Conservation (phyloP, 345 rosid genomes). For the Eucalyptus tenuipes region DNA sequence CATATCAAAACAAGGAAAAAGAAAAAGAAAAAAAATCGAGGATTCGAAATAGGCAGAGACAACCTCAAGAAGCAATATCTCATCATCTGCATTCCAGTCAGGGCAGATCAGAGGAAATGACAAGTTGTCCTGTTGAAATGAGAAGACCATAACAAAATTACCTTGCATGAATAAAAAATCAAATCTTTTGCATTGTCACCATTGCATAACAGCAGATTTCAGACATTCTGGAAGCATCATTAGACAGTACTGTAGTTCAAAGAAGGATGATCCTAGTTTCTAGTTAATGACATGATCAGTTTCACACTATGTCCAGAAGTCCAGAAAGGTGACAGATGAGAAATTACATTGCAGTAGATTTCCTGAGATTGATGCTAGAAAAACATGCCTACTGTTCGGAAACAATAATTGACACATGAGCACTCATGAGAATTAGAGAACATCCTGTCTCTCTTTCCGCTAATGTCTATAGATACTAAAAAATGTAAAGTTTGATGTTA, state of each 20-base stretch:
- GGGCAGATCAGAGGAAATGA: constrained; percentile 84
- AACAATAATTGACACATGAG: background rate
- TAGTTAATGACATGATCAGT: background rate
- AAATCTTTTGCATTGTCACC: background rate
- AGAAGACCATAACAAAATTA: background rate
- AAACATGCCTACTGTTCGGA: background rate
- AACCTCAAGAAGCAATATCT: constrained; percentile 94
- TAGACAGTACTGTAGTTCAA: background rate
- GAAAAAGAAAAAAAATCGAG: background rate
- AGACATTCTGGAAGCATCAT: background rate
- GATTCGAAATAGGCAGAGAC: background rate
- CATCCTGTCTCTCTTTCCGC: background rate
- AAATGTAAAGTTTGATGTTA: background rate
- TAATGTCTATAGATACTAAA: background rate
- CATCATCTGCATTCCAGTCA: constrained; percentile 99
- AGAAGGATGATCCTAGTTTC: background rate
- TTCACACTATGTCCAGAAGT: background rate
- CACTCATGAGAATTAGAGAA: background rate
- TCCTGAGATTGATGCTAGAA: background rate
- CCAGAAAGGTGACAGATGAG: background rate
- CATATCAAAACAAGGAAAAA: background rate
- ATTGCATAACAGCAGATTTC: background rate
- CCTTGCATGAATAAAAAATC: background rate
- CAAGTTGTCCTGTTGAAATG: constrained; percentile 56
- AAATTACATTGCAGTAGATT: background rate